These are phyloP conservation scores for Annulohypoxylon maeteangense DNA, from an alignment of 495 filamentous ascomycete genomes.

Conservation along the genomic window DNA sequence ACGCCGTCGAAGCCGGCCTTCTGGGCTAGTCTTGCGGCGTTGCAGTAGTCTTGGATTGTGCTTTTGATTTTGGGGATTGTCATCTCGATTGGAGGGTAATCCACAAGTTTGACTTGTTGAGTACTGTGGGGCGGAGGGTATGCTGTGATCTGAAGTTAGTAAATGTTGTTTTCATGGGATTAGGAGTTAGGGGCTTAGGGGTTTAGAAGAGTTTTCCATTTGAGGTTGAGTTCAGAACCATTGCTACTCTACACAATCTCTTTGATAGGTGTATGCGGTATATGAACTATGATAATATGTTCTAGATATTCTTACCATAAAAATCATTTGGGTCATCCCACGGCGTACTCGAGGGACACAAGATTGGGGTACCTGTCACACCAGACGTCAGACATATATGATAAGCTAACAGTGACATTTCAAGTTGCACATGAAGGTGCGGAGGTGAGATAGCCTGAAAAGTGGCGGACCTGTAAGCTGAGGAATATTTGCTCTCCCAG, in stretches of 20 bases:
- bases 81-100: neutral
- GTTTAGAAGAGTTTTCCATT: neutral
- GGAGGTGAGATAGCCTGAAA: neutral
- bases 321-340: constrained; percentile 7
- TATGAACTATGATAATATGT: neutral
- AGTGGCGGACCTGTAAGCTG: neutral
- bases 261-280: neutral
- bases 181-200: neutral
- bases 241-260: neutral
- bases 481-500: constrained; percentile 12
- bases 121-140: constrained; percentile 5
- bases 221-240: neutral
- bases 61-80: constrained; percentile 7
- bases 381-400: neutral
- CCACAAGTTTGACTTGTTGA: neutral
- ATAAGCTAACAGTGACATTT: too few relatives aligned
- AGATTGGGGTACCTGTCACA: constrained; percentile 1
- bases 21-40: neutral
- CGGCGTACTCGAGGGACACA: neutral
- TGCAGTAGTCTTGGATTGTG: constrained; percentile 12
- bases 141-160: neutral
- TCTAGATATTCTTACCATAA: neutral
- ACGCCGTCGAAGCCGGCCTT: constrained; percentile 1
- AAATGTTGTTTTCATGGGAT: neutral
- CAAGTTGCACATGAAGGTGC: too few relatives aligned